phyloP scores from a whole-genome alignment of 495 filamentous ascomycete species.

The Acidomyces sp. region DNA sequence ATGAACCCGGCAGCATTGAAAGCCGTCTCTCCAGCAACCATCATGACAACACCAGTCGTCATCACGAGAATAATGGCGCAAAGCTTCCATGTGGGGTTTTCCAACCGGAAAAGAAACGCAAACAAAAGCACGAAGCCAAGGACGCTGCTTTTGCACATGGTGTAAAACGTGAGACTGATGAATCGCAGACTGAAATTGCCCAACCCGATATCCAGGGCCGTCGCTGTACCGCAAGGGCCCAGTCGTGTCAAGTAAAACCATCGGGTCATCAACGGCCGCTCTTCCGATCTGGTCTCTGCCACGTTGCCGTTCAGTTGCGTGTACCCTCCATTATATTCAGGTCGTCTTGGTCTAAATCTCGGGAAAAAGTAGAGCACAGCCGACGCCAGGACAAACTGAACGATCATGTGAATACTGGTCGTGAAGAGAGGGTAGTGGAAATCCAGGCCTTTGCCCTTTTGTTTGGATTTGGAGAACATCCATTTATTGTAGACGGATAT shows the following conservation, averaged over 20 bases:
- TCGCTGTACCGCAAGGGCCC: slow-evolving; percentile 83
- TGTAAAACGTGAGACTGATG: slow-evolving; percentile 94
- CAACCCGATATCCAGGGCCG: slow-evolving; percentile 89
- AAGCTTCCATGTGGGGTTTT: slow-evolving; percentile 71
- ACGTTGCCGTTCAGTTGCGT: slow-evolving; percentile 32
- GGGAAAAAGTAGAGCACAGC: slow-evolving; percentile 74
- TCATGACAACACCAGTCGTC: slow-evolving; percentile 94
- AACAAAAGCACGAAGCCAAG: slow-evolving; percentile 92
- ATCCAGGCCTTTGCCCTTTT: slow-evolving; percentile 66
- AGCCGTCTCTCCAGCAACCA: slow-evolving; percentile 92
- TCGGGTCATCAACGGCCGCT: slow-evolving; percentile 72
- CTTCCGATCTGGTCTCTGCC: slow-evolving; percentile 35
- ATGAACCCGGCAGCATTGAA: slow-evolving; percentile 83
- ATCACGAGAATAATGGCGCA: slow-evolving; percentile 81
- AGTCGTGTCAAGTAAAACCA: slow-evolving; percentile 87
- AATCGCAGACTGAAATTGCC: slow-evolving; percentile 93
- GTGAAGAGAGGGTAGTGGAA: slow-evolving; percentile 95
- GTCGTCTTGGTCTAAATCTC: slow-evolving; percentile 53
- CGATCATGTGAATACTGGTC: slow-evolving; percentile 87
- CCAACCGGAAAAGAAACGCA: slow-evolving; percentile 87
- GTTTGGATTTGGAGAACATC: slow-evolving; percentile 96
- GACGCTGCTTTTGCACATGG: slow-evolving; percentile 99
- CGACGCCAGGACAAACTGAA: slow-evolving; percentile 77
- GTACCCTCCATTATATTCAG: slow-evolving; percentile 15
- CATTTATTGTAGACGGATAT: slow-evolving; percentile 99